Conservation (phyloP, 129 eudicot genomes). For the Flaveria robusta region DNA sequence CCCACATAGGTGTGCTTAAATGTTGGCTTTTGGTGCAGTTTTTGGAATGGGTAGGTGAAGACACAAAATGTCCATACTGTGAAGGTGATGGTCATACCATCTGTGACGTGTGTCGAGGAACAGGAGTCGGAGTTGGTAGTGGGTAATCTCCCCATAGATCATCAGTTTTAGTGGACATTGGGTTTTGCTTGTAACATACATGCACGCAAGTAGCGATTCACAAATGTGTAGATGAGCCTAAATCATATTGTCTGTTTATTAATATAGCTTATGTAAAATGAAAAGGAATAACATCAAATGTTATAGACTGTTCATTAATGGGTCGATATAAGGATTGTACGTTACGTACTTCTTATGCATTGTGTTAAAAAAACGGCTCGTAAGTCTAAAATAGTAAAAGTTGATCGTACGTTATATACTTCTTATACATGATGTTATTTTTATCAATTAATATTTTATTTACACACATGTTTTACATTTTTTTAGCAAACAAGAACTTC, state of each 20-base stretch:
- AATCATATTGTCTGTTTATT: background rate
- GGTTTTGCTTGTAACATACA: background rate
- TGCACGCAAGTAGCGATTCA: conserved; percentile 17
- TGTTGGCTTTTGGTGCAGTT: conserved; percentile 59
- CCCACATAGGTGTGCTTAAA: background rate
- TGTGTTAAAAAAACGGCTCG: no score
- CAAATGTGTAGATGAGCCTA: conserved; percentile 11
- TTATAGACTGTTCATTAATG: background rate
- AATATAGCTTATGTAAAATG: background rate
- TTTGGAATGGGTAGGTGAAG: conserved; percentile 92
- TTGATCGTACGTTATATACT: no score
- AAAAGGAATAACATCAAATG: no score
- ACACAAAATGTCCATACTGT: conserved; percentile 79
- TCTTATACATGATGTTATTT: no score
- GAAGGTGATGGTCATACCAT: conserved; percentile 61
- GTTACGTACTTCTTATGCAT: no score
- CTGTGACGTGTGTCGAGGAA: conserved; percentile 75
- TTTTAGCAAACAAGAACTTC: no score
- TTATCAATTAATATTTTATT: no score
- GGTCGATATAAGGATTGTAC: background rate
- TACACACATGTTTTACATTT: no score
- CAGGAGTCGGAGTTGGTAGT: conserved; percentile 28
- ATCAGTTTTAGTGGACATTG: background rate
- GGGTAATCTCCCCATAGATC: conserved; percentile 8
- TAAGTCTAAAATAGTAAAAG: no score